phyloP scores from a whole-genome alignment of 345 rosid genomes.

The Nasturtium officinale region DNA sequence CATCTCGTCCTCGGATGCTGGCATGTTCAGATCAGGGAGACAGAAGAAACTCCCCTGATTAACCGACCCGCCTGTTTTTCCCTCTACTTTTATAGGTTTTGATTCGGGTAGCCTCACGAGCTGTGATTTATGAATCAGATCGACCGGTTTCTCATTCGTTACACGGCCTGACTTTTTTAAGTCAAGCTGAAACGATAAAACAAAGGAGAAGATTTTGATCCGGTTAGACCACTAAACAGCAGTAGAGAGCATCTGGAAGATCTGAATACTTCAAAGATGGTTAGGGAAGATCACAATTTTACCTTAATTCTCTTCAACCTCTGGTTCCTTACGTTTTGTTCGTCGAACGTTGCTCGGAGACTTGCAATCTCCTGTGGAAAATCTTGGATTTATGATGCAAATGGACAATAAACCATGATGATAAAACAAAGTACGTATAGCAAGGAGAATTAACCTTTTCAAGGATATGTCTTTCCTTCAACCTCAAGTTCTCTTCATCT shows the following conservation, averaged over 20 bases:
- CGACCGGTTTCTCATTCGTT: conserved; percentile 13
- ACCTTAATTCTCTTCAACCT: conserved; percentile 85
- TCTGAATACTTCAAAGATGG: background rate
- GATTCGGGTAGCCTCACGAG: background rate
- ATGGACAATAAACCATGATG: background rate
- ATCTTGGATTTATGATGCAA: background rate
- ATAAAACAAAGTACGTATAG: background rate
- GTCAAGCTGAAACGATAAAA: conserved; percentile 51
- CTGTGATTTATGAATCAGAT: conserved; percentile 5
- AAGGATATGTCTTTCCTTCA: conserved; percentile 62
- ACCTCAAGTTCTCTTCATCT: conserved; percentile 58
- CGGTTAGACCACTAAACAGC: background rate
- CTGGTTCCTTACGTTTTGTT: conserved; percentile 55
- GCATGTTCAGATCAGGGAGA: conserved; percentile 78
- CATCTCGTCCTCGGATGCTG: conserved; percentile 56
- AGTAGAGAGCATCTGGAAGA: background rate
- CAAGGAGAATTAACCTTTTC: conserved; percentile 49
- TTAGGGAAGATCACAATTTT: background rate
- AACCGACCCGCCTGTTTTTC: conserved; percentile 10
- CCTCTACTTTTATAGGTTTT: conserved; percentile 34
- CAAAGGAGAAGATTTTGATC: background rate
- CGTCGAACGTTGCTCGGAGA: conserved; percentile 53
- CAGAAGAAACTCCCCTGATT: conserved; percentile 40
- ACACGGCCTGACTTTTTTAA: conserved; percentile 32
- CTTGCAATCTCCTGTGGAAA: conserved; percentile 65